Evolutionary conservation across 352 stramenopile species (phyloP).

Genomic region (Phytophthora brassicae): DNA sequence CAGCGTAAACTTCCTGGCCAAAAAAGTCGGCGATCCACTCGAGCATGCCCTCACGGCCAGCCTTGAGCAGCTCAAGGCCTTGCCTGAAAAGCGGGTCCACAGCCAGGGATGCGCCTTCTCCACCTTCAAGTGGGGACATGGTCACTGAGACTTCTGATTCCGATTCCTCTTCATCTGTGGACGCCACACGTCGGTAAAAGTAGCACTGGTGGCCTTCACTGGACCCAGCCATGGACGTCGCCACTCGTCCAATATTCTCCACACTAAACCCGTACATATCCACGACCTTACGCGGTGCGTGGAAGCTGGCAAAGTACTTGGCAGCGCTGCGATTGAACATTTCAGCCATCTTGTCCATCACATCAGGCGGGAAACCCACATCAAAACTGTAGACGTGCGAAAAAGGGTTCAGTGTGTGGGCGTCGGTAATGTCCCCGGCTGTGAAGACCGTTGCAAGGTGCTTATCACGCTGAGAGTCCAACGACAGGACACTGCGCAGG

Average conservation of each 20-base stretch:
- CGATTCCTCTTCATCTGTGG: slow-evolving; percentile 25
- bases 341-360: slow-evolving; percentile 91
- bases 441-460: slow-evolving; percentile 86
- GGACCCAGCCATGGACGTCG: slow-evolving; percentile 95
- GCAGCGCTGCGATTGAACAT: slow-evolving; percentile 93
- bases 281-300: slow-evolving; percentile 90
- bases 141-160: slow-evolving; percentile 22
- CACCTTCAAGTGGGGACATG: slow-evolving; percentile 19
- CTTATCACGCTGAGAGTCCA: slow-evolving; percentile 66
- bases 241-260: slow-evolving; percentile 86
- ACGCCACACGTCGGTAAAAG: slow-evolving; percentile 87
- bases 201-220: slow-evolving; percentile 97
- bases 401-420: slow-evolving; percentile 95
- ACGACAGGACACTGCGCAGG: slow-evolving; percentile 85
- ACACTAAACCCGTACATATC: slow-evolving; percentile 94
- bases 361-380: slow-evolving; percentile 95
- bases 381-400: slow-evolving; percentile 99
- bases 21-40: slow-evolving; percentile 80
- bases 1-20: slow-evolving; percentile 54
- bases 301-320: slow-evolving; percentile 96
- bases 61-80: slow-evolving; percentile 77
- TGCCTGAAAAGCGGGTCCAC: slow-evolving; percentile 82
- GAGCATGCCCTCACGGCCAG: slow-evolving; percentile 70
- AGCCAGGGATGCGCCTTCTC: slow-evolving; percentile 34
- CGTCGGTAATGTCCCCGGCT: slow-evolving; percentile 93